phyloP scores from a whole-genome alignment of 2,329 filamentous ascomycete genomes.

The Aspergillus sergii region DNA sequence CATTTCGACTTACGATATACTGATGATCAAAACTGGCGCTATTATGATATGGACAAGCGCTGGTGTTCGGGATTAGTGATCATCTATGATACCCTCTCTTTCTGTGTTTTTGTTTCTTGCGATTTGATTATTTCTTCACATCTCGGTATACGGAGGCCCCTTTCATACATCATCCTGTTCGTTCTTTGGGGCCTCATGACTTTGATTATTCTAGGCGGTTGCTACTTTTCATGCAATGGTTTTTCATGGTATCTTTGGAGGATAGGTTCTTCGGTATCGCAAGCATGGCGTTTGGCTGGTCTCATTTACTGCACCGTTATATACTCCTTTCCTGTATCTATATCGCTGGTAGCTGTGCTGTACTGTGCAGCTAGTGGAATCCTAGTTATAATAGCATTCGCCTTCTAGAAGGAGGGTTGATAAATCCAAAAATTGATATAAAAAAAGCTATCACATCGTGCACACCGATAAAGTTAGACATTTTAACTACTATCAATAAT shows the following conservation, averaged over 20 bases:
- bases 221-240: background rate
- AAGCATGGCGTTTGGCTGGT: conserved; percentile 5
- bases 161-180: background rate
- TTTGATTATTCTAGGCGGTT: background rate
- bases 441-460: background rate
- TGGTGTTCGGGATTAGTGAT: conserved; percentile 26
- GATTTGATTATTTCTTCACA: conserved; percentile 1
- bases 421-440: background rate
- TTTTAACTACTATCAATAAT: too few relatives aligned
- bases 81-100: conserved; percentile 37
- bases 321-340: conserved; percentile 8
- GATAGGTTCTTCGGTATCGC: background rate
- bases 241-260: background rate
- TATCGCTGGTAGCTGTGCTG: conserved; percentile 2
- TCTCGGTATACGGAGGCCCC: conserved; percentile 9
- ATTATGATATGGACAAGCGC: conserved; percentile 22
- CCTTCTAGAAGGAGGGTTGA: background rate
- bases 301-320: background rate
- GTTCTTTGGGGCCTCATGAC: background rate
- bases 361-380: background rate
- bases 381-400: background rate
- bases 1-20: conserved; percentile 14
- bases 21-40: conserved; percentile 25
- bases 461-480: background rate
- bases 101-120: conserved; percentile 8